Conservation (phyloP, 768 basidiomycete species). For the Favolaschia claudopus region DNA sequence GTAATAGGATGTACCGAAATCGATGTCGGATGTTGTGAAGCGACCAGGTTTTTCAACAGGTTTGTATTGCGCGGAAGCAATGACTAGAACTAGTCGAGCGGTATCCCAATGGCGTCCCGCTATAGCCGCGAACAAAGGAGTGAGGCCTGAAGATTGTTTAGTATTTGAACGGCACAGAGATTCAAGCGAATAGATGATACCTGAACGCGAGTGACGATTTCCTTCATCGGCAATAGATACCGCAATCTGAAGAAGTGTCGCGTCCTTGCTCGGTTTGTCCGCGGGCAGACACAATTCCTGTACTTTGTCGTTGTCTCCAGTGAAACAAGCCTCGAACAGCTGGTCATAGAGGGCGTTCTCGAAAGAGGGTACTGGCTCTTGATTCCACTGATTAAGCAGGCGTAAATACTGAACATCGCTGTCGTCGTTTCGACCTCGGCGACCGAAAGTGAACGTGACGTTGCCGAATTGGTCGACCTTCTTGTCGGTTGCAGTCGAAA, state of each 20-base stretch:
- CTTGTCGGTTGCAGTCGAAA: slow-evolving; percentile 24
- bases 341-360: slow-evolving; percentile 54
- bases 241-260: slow-evolving; percentile 52
- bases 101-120: slow-evolving; percentile 61
- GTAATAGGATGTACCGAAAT: slow-evolving; percentile 38
- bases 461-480: slow-evolving; percentile 9
- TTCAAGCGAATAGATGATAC: slow-evolving; percentile 26
- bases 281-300: slow-evolving; percentile 61
- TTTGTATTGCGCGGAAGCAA: slow-evolving; percentile 62
- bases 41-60: slow-evolving; percentile 42
- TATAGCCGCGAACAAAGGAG: slow-evolving; percentile 59
- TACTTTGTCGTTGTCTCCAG: slow-evolving; percentile 59
- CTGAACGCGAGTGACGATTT: slow-evolving; percentile 26
- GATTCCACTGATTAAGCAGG: slow-evolving; percentile 30
- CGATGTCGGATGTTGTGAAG: slow-evolving; percentile 42
- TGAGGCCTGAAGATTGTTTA: slow-evolving; percentile 44
- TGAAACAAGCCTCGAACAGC: slow-evolving; percentile 63
- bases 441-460: neutral
- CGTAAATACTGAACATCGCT: slow-evolving; percentile 31
- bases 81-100: slow-evolving; percentile 64
- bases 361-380: slow-evolving; percentile 38
- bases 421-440: neutral
- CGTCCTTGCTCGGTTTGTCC: slow-evolving; percentile 31
- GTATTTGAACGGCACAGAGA: neutral
- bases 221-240: slow-evolving; percentile 38